phyloP scores from a whole-genome alignment of 768 basidiomycete species.

The Amanita muscaria region DNA sequence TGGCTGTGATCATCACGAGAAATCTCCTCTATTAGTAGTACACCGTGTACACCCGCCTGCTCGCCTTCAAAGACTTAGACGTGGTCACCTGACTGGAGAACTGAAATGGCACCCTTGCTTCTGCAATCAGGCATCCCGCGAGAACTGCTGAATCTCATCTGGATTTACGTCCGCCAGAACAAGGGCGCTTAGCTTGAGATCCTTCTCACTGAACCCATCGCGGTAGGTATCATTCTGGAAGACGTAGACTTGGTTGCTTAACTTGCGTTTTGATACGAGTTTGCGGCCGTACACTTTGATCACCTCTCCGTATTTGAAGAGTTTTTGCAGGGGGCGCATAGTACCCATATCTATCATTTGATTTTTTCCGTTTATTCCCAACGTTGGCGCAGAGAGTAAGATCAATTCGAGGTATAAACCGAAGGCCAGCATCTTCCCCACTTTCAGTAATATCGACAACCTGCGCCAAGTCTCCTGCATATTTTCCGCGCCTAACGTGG shows the following conservation, averaged over 20 bases:
- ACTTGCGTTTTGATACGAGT: slow-evolving; percentile 63
- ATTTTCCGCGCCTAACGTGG: slow-evolving; percentile 87
- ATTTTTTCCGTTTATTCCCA: slow-evolving; percentile 77
- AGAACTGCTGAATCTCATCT: slow-evolving; percentile 92
- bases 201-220: slow-evolving; percentile 95
- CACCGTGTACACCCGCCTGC: slow-evolving; percentile 86
- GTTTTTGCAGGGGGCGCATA: slow-evolving; percentile 82
- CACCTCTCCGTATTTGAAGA: slow-evolving; percentile 93
- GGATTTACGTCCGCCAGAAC: slow-evolving; percentile 87
- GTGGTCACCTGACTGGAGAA: slow-evolving; percentile 95
- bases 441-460: slow-evolving; percentile 92
- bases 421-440: slow-evolving; percentile 85
- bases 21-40: slow-evolving; percentile 88
- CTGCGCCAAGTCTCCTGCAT: slow-evolving; percentile 91
- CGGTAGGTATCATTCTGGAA: slow-evolving; percentile 93
- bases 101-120: slow-evolving; percentile 90
- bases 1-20: slow-evolving; percentile 75
- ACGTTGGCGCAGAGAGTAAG: slow-evolving; percentile 80
- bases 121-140: slow-evolving; percentile 82
- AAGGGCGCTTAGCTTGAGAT: slow-evolving; percentile 74
- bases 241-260: slow-evolving; percentile 67
- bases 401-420: slow-evolving; percentile 97
- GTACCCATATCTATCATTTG: slow-evolving; percentile 34
- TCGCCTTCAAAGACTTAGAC: slow-evolving; percentile 97
- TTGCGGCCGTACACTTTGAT: slow-evolving; percentile 77